A percentile compares a stretch with the other conserved stretches of the same genome.
Evolutionary conservation across 805 yeast genomes (phyloP).

Genomic region (Hanseniaspora meyeri): DNA sequence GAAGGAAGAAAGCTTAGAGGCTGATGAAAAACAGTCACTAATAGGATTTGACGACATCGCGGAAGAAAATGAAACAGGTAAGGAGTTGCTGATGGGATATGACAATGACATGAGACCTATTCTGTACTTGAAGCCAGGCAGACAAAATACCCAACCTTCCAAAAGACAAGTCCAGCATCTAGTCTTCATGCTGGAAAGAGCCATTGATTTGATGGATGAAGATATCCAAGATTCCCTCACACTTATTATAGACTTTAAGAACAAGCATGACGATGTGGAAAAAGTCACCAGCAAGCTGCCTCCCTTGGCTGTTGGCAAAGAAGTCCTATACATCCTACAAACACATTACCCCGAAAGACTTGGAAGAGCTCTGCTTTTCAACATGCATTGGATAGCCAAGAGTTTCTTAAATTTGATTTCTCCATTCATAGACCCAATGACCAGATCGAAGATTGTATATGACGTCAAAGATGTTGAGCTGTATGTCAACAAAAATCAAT

Average conservation of each 20-base stretch:
- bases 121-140: conserved; percentile 80
- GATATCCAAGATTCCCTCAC: conserved; percentile 87
- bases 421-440: conserved; percentile 92
- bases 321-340: conserved; percentile 84
- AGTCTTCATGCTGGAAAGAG: conserved; percentile 84
- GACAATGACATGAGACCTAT: conserved; percentile 89
- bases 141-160: conserved; percentile 87
- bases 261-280: conserved; percentile 45
- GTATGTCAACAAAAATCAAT: conserved; percentile 69
- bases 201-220: conserved; percentile 86
- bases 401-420: conserved; percentile 80
- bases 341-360: conserved; percentile 95
- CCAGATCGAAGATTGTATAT: conserved; percentile 84
- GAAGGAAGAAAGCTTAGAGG: conserved; percentile 36
- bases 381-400: conserved; percentile 77
- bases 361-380: conserved; percentile 82
- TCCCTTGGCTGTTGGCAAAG: conserved; percentile 78
- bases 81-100: conserved; percentile 80
- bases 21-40: conserved; percentile 34
- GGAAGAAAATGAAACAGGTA: conserved; percentile 78
- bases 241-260: conserved; percentile 76
- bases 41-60: conserved; percentile 32
- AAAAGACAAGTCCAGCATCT: conserved; percentile 90
- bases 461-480: conserved; percentile 69
- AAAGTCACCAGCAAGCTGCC: conserved; percentile 59